phyloP scores from a whole-genome alignment of 139 green algal genomes.

The Closterium sp. region DNA sequence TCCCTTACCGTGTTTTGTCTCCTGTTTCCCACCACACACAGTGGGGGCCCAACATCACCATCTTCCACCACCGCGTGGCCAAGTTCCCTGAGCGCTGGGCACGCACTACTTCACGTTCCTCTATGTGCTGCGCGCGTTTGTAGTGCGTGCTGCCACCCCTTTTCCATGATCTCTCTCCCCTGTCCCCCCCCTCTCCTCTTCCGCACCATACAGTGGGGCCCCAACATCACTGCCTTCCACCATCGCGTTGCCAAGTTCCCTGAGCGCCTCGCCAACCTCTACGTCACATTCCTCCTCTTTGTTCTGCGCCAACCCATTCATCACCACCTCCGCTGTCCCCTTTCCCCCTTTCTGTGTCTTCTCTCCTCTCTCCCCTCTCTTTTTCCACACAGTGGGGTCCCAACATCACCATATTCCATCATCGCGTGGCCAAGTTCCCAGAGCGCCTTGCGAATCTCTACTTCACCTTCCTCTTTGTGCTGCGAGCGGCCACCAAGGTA shows the following conservation, averaged over 20 bases:
- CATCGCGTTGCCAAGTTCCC: neutral
- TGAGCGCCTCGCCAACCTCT: neutral
- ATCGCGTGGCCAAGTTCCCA: neutral
- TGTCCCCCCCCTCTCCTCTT: too few species aligned
- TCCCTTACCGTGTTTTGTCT: neutral
- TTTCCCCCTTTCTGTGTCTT: too few species aligned
- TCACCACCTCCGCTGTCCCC: too few species aligned
- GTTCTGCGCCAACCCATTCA: too few species aligned
- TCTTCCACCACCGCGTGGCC: neutral
- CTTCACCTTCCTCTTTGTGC: neutral
- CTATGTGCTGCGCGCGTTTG: too few species aligned
- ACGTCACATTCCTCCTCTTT: neutral
- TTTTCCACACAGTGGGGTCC: conserved; percentile 4
- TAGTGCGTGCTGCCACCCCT: too few species aligned
- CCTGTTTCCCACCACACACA: neutral
- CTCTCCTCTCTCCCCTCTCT: too few species aligned
- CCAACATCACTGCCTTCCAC: neutral
- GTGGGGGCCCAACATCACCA: conserved; percentile 3
- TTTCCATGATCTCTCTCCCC: too few species aligned
- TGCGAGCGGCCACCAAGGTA: conserved; percentile 2
- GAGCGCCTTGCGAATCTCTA: neutral
- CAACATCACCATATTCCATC: neutral
- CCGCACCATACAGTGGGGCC: neutral
- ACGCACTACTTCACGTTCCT: too few species aligned
- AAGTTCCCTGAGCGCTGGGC: neutral